Evolutionary conservation across 2,329 filamentous ascomycete species (phyloP), one percentile per base, ranked within the genome.

Genomic region (Diplodia scrobiculata): DNA sequence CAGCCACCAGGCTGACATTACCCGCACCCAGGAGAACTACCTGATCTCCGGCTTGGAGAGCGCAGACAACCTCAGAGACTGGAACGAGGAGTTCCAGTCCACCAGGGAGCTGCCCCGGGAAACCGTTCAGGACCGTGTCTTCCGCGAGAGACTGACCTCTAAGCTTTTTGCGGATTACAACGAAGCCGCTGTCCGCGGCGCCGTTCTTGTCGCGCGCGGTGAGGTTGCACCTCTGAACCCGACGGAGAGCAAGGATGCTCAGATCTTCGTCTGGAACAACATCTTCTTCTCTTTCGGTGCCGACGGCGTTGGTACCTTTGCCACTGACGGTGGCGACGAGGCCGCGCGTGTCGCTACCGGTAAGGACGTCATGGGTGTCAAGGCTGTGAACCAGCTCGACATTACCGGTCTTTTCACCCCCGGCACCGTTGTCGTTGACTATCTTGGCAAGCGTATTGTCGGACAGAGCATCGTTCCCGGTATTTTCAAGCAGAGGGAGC

Each of bases 201-300:
- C 95, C 36, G 91, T 97, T 53, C 83, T 98, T 71, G 94, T 99
- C 64, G 94, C 93, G 27, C 87, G 91, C 66, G 95, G 95, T 64
- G 95, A 99, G 77, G 90, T 99, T 69, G 89, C 92, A 21, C 92
- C 95, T 6, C 81, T 99, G 65, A 99, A 99, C 80, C 96, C 95
- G 6, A 98, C 94, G 0, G 95, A 99, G 80, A 88, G 85, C 69
- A 87, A 85, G 71, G 94, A 99, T 77, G 95, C 95, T 3, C 95
- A 99, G 77, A 99, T 99, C 70, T 99, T 97, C 74, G 94, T 99
- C 27, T 97, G 98, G 83, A 98, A 98, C 84, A 99, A 99, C 79
- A 92, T 99, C 71, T 99, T 99, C 83, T 99, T 97, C 83, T 98
- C 95, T 0, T 98, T 97, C 72, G 95, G 95, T 69, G 94, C 95